Base-by-base conservation (phyloP, 1,139 yeast genomes). In the Suzukiozyma palmioleophila region DNA sequence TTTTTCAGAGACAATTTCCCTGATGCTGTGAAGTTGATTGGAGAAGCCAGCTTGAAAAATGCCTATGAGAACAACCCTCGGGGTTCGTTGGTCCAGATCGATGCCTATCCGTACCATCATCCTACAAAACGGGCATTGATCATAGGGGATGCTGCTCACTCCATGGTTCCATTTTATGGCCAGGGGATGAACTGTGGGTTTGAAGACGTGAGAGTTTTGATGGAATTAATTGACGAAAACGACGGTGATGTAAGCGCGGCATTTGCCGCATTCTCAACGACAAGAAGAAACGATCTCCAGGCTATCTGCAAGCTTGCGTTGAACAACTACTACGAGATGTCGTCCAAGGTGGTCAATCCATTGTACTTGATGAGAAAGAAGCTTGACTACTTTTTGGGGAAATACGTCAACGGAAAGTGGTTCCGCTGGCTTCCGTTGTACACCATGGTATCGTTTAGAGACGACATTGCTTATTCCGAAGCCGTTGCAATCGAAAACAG, bases 131-230 rank as follows among this genome's bases (percentile, higher is more conserved):
- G 77, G 43, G 81, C 82, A 12, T 66, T 90, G 11, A 64, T 90
- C 5, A 66, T 90, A 27, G 97, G 97, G 3, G 97, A 90, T 59
- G 96, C 97, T 1, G 95, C 97, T 0, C 97, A 90, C 60, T 81
- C 94, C 12, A 89, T 89, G 96, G 97, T 90, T 3, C 97, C 97
- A 11, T 90, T 90, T 57, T 90, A 89, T 53, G 97, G 97, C 7
- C 97, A 90, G 59, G 97, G 97, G 3, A 84, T 90, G 94, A 90
- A 90, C 58, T 87, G 96, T 56, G 97, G 97, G 1, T 84, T 90
- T 56, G 97, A 90, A 59, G 97, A 90, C 52, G 89, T 89, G 10
- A 69, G 81, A 38, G 77, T 82, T 1, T 64, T 90, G 40, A 65
- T 84, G 66, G 71, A 74, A 32, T 58, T 79, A 12, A 56, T 87